phyloP scores from a whole-genome alignment of 306 rosid species.

The Begonia peltatifolia region DNA sequence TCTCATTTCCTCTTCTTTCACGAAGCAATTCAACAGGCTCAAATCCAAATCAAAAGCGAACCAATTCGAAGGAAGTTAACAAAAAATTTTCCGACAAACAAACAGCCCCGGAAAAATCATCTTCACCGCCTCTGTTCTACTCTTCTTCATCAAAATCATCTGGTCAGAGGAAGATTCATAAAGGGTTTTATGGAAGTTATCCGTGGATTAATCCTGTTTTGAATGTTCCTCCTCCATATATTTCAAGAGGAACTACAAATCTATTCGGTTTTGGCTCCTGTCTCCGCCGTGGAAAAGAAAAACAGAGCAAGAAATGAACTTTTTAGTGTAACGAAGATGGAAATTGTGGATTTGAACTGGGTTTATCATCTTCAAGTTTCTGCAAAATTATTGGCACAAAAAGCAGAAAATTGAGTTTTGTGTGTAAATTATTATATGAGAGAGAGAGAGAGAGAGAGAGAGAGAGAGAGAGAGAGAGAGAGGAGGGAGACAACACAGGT shows the following conservation, averaged over 20 bases:
- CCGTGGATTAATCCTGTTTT: slow-evolving; percentile 51
- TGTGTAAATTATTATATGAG: too few relatives aligned
- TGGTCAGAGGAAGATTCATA: slow-evolving; percentile 36
- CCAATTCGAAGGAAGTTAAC: slow-evolving; percentile 20
- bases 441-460: too few relatives aligned
- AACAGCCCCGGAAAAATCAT: slow-evolving; percentile 15
- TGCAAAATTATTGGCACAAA: background rate
- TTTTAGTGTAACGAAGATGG: background rate
- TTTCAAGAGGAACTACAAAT: slow-evolving; percentile 50
- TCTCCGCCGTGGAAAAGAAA: slow-evolving; percentile 44
- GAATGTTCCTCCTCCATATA: slow-evolving; percentile 64
- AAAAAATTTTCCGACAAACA: slow-evolving; percentile 24
- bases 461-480: too few relatives aligned
- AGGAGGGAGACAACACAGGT: too few relatives aligned
- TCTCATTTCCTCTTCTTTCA: slow-evolving; percentile 42
- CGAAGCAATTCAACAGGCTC: slow-evolving; percentile 79
- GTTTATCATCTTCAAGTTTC: background rate
- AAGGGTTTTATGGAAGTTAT: slow-evolving; percentile 44
- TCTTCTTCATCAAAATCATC: slow-evolving; percentile 36
- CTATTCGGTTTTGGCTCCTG: slow-evolving; percentile 61
- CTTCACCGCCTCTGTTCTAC: slow-evolving; percentile 18
- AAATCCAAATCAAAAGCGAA: slow-evolving; percentile 31
- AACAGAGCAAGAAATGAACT: slow-evolving; percentile 45
- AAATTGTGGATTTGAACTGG: background rate
- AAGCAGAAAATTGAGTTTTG: too few relatives aligned